Conservation (phyloP, 177 flowering plant genomes). For the Vitis hybrid region DNA sequence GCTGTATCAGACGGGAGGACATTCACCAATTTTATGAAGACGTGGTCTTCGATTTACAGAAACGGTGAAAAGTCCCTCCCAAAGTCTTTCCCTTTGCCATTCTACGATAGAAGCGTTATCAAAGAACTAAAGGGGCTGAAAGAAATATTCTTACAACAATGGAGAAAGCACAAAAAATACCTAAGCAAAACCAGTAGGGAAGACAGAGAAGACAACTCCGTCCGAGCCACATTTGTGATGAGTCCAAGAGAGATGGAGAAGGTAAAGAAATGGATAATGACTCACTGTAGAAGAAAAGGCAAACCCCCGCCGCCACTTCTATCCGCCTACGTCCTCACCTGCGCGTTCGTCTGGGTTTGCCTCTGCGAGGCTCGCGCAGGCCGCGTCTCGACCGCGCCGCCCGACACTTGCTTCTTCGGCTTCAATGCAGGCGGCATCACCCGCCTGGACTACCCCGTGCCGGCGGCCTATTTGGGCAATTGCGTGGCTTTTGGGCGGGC, state of each 20-base stretch:
- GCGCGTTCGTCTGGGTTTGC: conserved; percentile 40
- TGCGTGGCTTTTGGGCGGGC: conserved; percentile 27
- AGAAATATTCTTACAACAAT: conserved; percentile 8
- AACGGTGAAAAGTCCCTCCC: not conserved
- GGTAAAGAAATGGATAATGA: conserved; percentile 25
- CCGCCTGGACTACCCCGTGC: conserved; percentile 27
- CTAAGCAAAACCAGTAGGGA: too few relatives aligned
- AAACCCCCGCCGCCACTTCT: conserved; percentile 2
- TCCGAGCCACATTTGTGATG: conserved; percentile 35
- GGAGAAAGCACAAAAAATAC: not conserved
- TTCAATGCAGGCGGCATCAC: conserved; percentile 34
- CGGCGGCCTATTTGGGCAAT: conserved; percentile 39
- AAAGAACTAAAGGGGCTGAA: conserved; percentile 6
- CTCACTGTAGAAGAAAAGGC: conserved; percentile 3
- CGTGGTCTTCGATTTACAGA: conserved; percentile 24
- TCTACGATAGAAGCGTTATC: not conserved
- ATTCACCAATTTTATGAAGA: conserved; percentile 18
- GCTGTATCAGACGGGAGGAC: conserved; percentile 27
- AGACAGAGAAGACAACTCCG: not conserved
- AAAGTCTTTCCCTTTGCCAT: not conserved
- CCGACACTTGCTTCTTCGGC: conserved; percentile 11
- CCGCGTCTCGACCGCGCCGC: not conserved
- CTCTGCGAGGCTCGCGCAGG: conserved; percentile 11
- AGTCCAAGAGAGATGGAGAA: conserved; percentile 21
- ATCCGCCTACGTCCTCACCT: conserved; percentile 29